phyloP scores from a whole-genome alignment of 1,139 yeast genomes.

The Wickerhamiella infanticola region DNA sequence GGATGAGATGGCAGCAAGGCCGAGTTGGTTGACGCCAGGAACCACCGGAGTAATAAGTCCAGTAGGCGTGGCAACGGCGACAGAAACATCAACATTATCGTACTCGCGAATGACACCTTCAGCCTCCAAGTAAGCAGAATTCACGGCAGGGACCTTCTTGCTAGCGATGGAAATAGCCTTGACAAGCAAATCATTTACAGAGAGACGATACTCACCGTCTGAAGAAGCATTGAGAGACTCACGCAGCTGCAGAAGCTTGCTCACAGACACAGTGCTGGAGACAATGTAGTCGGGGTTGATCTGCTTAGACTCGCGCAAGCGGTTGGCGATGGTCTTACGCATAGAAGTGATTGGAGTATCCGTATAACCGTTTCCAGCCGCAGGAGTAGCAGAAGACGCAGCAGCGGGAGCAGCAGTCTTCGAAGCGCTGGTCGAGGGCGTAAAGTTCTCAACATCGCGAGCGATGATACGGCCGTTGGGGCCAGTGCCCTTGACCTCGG shows the following conservation, averaged over 20 bases:
- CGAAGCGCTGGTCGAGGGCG: constrained; percentile 29
- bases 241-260: constrained; percentile 84
- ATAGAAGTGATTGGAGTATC: constrained; percentile 80
- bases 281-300: constrained; percentile 86
- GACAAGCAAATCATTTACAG: constrained; percentile 85
- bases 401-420: constrained; percentile 32
- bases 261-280: constrained; percentile 70
- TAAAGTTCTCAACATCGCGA: constrained; percentile 65
- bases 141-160: constrained; percentile 81
- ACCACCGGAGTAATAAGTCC: constrained; percentile 96
- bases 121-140: constrained; percentile 83
- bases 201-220: constrained; percentile 77
- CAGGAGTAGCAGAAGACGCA: constrained; percentile 34
- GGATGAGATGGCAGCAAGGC: constrained; percentile 62
- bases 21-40: constrained; percentile 73
- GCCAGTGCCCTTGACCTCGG: constrained; percentile 79
- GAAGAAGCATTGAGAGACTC: constrained; percentile 63
- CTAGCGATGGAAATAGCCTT: constrained; percentile 90
- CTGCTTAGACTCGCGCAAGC: constrained; percentile 75
- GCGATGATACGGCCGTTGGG: constrained; percentile 91
- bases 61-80: constrained; percentile 96
- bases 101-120: constrained; percentile 88
- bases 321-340: constrained; percentile 88
- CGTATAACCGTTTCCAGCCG: constrained; percentile 44
- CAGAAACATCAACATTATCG: constrained; percentile 86